These are phyloP conservation scores for Oidiodendron maius DNA, from an alignment of 495 filamentous ascomycete species.

Conservation along the genomic window DNA sequence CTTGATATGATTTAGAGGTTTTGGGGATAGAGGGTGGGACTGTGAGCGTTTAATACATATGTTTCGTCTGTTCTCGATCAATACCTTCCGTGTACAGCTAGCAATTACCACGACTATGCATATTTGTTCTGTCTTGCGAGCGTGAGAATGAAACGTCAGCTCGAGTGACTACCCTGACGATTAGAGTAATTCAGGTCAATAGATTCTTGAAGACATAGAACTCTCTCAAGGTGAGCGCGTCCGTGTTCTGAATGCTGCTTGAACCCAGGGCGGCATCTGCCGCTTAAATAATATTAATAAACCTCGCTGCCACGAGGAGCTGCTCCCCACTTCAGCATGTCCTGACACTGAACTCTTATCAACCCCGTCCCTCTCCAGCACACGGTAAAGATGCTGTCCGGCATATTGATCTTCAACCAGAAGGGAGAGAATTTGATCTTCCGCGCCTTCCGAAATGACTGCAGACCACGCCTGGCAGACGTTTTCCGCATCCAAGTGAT, in stretches of 20 bases:
- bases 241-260: too few species aligned
- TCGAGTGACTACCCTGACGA: too few species aligned
- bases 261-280: slow-evolving; percentile 1
- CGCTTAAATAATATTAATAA: too few species aligned
- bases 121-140: background rate
- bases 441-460: slow-evolving; percentile 96
- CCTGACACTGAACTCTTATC: too few species aligned
- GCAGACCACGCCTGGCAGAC: slow-evolving; percentile 91
- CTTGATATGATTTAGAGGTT: slow-evolving; percentile 74
- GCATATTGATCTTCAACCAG: slow-evolving; percentile 97
- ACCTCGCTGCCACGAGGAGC: too few species aligned
- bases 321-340: too few species aligned
- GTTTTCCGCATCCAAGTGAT: slow-evolving; percentile 99
- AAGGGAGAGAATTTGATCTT: slow-evolving; percentile 99
- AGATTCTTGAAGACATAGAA: too few species aligned
- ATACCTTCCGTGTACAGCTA: slow-evolving; percentile 26
- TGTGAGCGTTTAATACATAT: slow-evolving; percentile 22
- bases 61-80: slow-evolving; percentile 14
- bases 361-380: background rate
- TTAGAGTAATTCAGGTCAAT: too few species aligned
- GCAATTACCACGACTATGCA: slow-evolving; percentile 11
- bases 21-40: slow-evolving; percentile 18
- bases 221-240: too few species aligned
- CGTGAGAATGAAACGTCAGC: too few species aligned
- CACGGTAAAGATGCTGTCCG: slow-evolving; percentile 75